Evolutionary conservation across 73 alveolate genomes (phyloP).

Genomic region (Symbiodinium natans): DNA sequence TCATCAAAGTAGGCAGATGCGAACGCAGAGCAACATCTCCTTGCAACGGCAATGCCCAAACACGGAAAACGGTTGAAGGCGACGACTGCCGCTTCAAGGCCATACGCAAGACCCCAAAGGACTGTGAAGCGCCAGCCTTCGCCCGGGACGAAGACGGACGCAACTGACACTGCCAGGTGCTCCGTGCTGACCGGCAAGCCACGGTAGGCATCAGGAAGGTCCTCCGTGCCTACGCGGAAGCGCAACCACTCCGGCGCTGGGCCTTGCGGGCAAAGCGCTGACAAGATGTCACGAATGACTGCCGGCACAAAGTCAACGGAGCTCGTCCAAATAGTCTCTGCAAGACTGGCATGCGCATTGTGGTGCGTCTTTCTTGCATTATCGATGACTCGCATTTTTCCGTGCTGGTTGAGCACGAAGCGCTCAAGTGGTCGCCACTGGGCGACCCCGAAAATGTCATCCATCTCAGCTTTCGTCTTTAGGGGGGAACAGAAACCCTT

Average conservation of each 20-base stretch:
- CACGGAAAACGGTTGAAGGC: slow-evolving; percentile 28
- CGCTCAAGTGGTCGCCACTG: slow-evolving; percentile 44
- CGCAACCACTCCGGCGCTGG: background rate
- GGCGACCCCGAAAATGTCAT: background rate
- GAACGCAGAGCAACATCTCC: background rate
- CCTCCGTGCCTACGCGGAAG: background rate
- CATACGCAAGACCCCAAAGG: background rate
- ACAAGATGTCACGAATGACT: background rate
- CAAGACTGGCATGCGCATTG: background rate
- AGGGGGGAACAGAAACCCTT: background rate
- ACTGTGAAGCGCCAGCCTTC: slow-evolving; percentile 4
- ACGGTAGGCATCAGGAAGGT: slow-evolving; percentile 20
- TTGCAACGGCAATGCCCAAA: background rate
- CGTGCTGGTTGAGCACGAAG: background rate
- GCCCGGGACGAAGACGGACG: background rate
- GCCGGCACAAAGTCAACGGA: slow-evolving; percentile 29
- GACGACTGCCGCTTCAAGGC: slow-evolving; percentile 4
- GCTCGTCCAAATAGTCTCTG: background rate
- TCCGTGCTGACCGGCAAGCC: slow-evolving; percentile 1
- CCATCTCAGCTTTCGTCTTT: background rate
- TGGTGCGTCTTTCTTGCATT: background rate
- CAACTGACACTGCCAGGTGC: background rate
- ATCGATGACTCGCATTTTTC: slow-evolving; percentile 19
- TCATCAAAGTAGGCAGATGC: background rate
- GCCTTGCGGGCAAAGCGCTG: too few species aligned